Percentiles rank a stretch among this genome's conserved stretches.
These are phyloP conservation scores for Fusarium concolor DNA, from an alignment of 2,329 filamentous ascomycete genomes.

Conservation along the genomic window DNA sequence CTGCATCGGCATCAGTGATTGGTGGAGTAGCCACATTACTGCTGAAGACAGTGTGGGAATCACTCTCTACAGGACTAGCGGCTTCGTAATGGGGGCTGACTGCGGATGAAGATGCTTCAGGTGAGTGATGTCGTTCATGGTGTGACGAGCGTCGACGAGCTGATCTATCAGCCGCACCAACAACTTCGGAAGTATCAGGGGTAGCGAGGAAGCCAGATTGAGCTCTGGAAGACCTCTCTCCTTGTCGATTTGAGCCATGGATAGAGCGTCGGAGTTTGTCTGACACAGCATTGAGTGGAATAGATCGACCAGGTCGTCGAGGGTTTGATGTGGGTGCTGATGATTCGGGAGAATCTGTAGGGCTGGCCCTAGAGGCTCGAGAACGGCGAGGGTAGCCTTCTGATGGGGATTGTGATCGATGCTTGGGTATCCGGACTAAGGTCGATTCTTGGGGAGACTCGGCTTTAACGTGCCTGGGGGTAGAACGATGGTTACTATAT, in stretches of 20 bases:
- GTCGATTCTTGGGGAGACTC: conserved; percentile 47
- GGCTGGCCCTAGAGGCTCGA: conserved; percentile 46
- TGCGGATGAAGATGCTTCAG: conserved; percentile 57
- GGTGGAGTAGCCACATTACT: conserved; percentile 78
- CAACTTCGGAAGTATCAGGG: conserved; percentile 67
- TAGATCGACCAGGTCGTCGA: conserved; percentile 46
- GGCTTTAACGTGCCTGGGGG: conserved; percentile 44
- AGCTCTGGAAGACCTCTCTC: conserved; percentile 43
- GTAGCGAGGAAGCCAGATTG: conserved; percentile 61
- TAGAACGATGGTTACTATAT: conserved; percentile 38
- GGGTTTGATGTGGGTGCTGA: conserved; percentile 37
- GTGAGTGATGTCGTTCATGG: conserved; percentile 57
- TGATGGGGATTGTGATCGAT: conserved; percentile 51
- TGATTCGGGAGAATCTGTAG: conserved; percentile 48
- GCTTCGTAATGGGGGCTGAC: conserved; percentile 58
- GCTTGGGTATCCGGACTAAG: conserved; percentile 46
- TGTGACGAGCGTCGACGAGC: conserved; percentile 57
- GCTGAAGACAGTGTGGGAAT: conserved; percentile 70
- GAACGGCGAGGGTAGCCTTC: conserved; percentile 49
- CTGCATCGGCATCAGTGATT: conserved; percentile 77
- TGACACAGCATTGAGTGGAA: conserved; percentile 47
- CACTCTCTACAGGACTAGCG: conserved; percentile 65
- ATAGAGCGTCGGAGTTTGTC: conserved; percentile 53
- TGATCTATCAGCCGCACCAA: conserved; percentile 49
- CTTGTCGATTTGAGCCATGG: conserved; percentile 44